phyloP scores from a whole-genome alignment of 306 rosid species.

The Vigna mungo region DNA sequence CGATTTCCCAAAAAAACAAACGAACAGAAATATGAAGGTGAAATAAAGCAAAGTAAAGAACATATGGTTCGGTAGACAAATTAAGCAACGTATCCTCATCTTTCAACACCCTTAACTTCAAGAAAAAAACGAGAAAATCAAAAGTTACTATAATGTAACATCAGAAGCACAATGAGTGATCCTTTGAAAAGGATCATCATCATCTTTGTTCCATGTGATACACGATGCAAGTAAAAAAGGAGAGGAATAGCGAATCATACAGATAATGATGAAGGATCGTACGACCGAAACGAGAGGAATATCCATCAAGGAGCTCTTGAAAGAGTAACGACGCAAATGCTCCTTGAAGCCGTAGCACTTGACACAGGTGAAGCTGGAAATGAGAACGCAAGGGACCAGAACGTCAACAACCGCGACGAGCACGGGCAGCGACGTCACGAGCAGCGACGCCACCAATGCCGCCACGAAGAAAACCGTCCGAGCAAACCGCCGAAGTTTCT shows the following conservation, averaged over 20 bases:
- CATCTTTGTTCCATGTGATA: background rate
- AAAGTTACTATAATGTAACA: slow-evolving; percentile 14
- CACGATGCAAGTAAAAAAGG: slow-evolving; percentile 8
- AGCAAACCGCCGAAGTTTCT: slow-evolving; percentile 74
- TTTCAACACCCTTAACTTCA: background rate
- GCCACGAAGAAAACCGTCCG: slow-evolving; percentile 88
- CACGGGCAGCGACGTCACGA: slow-evolving; percentile 87
- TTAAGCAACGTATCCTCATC: slow-evolving; percentile 30
- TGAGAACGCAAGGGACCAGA: slow-evolving; percentile 77
- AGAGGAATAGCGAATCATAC: slow-evolving; percentile 53
- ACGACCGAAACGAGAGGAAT: slow-evolving; percentile 89
- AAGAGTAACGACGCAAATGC: slow-evolving; percentile 82
- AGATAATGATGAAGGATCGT: slow-evolving; percentile 83
- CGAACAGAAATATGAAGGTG: background rate
- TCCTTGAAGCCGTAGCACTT: slow-evolving; percentile 72
- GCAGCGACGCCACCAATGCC: slow-evolving; percentile 88
- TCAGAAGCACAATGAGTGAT: background rate
- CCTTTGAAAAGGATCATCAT: slow-evolving; percentile 5
- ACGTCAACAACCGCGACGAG: slow-evolving; percentile 82
- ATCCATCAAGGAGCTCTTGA: slow-evolving; percentile 90
- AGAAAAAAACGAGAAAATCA: background rate
- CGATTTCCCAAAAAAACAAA: slow-evolving; percentile 1
- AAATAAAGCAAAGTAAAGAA: background rate
- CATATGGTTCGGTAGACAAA: slow-evolving; percentile 17
- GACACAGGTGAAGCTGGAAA: slow-evolving; percentile 91